Evolutionary conservation across 768 basidiomycete genomes (phyloP).

Genomic region (Lepiota subincarnata): DNA sequence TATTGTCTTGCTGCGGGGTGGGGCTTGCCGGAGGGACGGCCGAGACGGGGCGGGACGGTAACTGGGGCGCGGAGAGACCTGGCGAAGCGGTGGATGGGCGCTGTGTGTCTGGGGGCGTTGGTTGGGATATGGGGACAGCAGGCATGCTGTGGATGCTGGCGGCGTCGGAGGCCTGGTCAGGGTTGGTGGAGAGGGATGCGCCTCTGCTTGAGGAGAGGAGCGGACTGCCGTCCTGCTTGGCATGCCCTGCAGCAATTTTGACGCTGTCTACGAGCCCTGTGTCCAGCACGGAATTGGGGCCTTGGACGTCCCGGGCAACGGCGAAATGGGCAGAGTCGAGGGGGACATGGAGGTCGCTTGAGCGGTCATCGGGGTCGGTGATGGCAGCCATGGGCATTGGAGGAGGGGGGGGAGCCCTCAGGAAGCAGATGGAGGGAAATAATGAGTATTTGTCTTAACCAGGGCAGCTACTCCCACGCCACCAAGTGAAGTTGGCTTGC

Average conservation of each 20-base stretch:
- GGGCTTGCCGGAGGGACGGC: conserved; percentile 23
- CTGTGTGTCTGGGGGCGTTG: conserved; percentile 23
- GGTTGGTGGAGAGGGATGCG: conserved; percentile 34
- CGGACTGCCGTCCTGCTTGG: conserved; percentile 22
- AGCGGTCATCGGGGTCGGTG: conserved; percentile 27
- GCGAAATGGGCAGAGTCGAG: conserved; percentile 27
- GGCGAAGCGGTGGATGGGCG: conserved; percentile 25
- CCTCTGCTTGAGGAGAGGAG: conserved; percentile 19
- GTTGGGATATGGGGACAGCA: conserved; percentile 44
- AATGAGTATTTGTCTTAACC: conserved; percentile 1
- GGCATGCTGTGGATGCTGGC: conserved; percentile 62
- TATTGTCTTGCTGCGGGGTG: conserved; percentile 24
- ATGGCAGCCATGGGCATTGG: conserved; percentile 9
- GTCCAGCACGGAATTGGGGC: conserved; percentile 16
- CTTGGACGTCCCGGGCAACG: conserved; percentile 19
- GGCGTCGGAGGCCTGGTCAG: conserved; percentile 40
- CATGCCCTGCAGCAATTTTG: conserved; percentile 25
- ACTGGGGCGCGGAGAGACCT: conserved; percentile 21
- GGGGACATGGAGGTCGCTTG: conserved; percentile 33
- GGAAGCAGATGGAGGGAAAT: background rate
- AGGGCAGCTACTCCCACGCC: conserved; percentile 1
- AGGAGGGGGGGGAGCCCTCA: background rate
- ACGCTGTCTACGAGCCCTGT: conserved; percentile 20
- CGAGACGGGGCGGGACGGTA: conserved; percentile 29
- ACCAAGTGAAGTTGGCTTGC: background rate